Percentiles rank a stretch among this genome's conserved stretches.
These are phyloP conservation scores for Ceratobasidium sp. DNA, from an alignment of 1,284 basidiomycete species.

Conservation along the genomic window DNA sequence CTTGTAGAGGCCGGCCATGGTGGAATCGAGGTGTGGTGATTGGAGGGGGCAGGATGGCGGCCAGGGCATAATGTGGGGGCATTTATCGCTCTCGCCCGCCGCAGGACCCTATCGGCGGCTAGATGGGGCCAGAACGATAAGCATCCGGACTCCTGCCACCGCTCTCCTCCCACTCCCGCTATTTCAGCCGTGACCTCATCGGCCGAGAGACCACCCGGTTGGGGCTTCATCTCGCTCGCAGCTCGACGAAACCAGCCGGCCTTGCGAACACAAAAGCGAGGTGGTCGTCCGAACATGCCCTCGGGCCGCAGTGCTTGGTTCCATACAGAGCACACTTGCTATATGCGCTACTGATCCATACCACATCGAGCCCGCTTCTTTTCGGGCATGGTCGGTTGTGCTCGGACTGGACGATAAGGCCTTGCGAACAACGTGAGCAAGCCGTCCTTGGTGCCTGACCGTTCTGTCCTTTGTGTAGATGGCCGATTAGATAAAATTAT, in stretches of 20 bases:
- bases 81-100: too few species aligned
- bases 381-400: slow-evolving; percentile 34
- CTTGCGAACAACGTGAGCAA: not conserved
- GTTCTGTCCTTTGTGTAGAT: not conserved
- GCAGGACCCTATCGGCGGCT: slow-evolving; percentile 33
- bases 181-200: not conserved
- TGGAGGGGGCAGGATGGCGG: not conserved
- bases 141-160: slow-evolving; percentile 14
- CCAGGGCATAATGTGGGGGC: not conserved
- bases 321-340: not conserved
- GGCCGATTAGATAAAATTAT: not conserved
- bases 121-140: slow-evolving; percentile 3
- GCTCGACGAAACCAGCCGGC: not conserved
- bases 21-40: not conserved
- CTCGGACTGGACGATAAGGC: slow-evolving; percentile 37
- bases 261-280: not conserved
- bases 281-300: slow-evolving; percentile 6
- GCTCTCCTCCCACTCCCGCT: not conserved
- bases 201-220: not conserved
- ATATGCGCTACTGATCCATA: not conserved
- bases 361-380: slow-evolving; percentile 13
- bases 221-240: slow-evolving; percentile 9
- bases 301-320: not conserved
- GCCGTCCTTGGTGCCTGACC: not conserved
- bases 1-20: slow-evolving; percentile 35